Conservation (phyloP, 148 eudicot species). For the Tetragonia tetragonoides region DNA sequence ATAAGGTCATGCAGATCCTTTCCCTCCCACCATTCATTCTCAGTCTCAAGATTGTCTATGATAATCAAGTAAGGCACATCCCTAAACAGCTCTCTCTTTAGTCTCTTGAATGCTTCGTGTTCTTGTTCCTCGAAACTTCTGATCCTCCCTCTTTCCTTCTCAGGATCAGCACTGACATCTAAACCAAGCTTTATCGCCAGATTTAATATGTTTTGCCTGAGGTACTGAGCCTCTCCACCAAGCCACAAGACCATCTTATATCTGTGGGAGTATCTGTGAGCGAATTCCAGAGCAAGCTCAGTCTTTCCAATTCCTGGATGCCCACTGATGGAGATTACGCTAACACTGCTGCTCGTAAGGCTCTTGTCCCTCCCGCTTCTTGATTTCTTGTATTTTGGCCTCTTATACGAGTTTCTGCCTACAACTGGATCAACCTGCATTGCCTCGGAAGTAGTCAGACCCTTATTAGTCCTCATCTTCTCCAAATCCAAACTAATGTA, state of each 20-base stretch:
- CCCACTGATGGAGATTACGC: constrained; percentile 67
- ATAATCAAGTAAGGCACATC: constrained; percentile 79
- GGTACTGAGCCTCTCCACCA: constrained; percentile 73
- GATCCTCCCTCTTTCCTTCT: constrained; percentile 82
- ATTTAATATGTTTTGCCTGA: constrained; percentile 76
- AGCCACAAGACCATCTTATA: constrained; percentile 88
- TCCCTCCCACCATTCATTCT: constrained; percentile 94
- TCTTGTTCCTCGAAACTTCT: constrained; percentile 88
- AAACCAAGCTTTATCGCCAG: constrained; percentile 53
- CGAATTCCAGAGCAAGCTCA: constrained; percentile 80
- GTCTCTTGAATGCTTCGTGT: constrained; percentile 77
- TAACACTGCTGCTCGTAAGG: constrained; percentile 29
- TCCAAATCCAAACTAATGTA: constrained; percentile 65
- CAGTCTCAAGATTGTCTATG: constrained; percentile 74
- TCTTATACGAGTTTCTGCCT: constrained; percentile 53
- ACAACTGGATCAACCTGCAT: constrained; percentile 57
- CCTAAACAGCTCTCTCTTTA: constrained; percentile 69
- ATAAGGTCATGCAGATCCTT: constrained; percentile 76
- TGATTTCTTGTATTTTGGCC: constrained; percentile 68
- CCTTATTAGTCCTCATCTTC: constrained; percentile 43
- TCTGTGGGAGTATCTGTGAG: constrained; percentile 57
- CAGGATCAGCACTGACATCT: constrained; percentile 79
- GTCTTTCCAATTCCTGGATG: constrained; percentile 77
- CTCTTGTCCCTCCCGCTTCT: constrained; percentile 63
- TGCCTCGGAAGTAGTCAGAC: constrained; percentile 40